phyloP scores from a whole-genome alignment of 2,329 filamentous ascomycete genomes.

The Piedraia hortae region DNA sequence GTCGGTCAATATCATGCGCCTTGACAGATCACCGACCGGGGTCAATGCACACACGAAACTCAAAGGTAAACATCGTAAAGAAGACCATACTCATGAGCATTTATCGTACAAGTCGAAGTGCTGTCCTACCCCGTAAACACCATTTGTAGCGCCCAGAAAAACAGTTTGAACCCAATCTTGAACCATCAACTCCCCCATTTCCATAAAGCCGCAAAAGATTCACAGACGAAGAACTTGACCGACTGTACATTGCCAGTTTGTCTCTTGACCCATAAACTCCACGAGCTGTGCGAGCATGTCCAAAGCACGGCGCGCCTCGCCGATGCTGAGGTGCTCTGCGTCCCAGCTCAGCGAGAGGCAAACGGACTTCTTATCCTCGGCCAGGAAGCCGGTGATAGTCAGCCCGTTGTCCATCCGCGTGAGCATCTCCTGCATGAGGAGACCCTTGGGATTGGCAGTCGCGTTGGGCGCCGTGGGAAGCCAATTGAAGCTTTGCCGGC shows the following conservation, averaged over 20 bases:
- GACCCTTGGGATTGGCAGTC: conserved; percentile 6
- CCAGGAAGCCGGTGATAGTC: conserved; percentile 11
- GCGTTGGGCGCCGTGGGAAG: conserved; percentile 9
- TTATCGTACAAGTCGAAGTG: too few species aligned
- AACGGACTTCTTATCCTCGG: conserved; percentile 10
- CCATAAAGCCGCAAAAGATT: too few species aligned
- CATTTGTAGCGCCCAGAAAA: too few species aligned
- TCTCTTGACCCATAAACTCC: conserved; percentile 7
- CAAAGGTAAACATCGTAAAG: too few species aligned
- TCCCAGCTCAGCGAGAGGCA: conserved; percentile 10
- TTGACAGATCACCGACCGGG: too few species aligned
- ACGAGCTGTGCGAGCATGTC: conserved; percentile 6
- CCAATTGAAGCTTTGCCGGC: too few species aligned
- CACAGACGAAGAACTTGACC: conserved; percentile 7
- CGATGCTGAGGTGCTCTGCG: conserved; percentile 9
- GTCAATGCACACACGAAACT: too few species aligned
- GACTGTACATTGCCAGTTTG: conserved; percentile 8
- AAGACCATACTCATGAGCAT: too few species aligned
- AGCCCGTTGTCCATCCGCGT: conserved; percentile 12
- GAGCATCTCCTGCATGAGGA: conserved; percentile 10
- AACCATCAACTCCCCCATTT: too few species aligned
- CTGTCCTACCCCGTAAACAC: too few species aligned
- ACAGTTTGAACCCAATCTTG: too few species aligned
- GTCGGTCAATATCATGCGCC: too few species aligned
- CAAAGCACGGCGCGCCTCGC: conserved; percentile 9